These are phyloP conservation scores for Penicillium samsonianum DNA, from an alignment of 495 filamentous ascomycete genomes.

Conservation along the genomic window DNA sequence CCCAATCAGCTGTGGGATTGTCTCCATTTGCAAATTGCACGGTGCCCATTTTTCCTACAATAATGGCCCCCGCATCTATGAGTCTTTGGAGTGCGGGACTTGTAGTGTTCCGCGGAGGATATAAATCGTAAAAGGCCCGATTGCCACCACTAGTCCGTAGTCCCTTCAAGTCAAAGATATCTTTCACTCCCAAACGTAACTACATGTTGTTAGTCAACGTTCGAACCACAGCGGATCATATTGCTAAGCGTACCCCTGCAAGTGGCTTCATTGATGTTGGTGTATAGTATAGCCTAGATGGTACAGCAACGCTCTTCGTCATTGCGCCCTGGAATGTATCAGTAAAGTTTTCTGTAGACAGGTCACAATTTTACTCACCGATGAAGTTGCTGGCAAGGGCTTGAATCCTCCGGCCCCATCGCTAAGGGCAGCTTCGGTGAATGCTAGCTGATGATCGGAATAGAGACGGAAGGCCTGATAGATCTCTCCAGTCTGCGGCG, in stretches of 20 bases:
- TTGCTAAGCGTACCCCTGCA: slow-evolving; percentile 23
- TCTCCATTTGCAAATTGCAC: slow-evolving; percentile 49
- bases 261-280: slow-evolving; percentile 35
- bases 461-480: slow-evolving; percentile 46
- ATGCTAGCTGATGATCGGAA: slow-evolving; percentile 41
- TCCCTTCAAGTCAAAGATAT: slow-evolving; percentile 47
- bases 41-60: slow-evolving; percentile 52
- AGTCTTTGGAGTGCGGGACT: slow-evolving; percentile 40
- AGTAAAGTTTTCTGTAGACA: not conserved
- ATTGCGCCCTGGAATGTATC: slow-evolving; percentile 17
- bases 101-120: slow-evolving; percentile 33
- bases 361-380: slow-evolving; percentile 19
- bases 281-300: slow-evolving; percentile 45
- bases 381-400: slow-evolving; percentile 37
- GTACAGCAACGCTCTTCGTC: slow-evolving; percentile 38
- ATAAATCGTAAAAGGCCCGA: slow-evolving; percentile 41
- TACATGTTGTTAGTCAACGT: not conserved
- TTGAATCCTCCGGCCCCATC: slow-evolving; percentile 41
- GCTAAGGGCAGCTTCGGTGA: slow-evolving; percentile 36
- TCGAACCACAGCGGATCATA: too few relatives aligned
- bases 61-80: slow-evolving; percentile 44
- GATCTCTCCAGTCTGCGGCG: slow-evolving; percentile 36
- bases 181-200: slow-evolving; percentile 46
- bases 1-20: slow-evolving; percentile 40
- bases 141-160: slow-evolving; percentile 44